A percentile compares a stretch with the other conserved stretches of the same genome.
phyloP scores from a whole-genome alignment of 768 basidiomycete genomes.

The Trametes elegans region DNA sequence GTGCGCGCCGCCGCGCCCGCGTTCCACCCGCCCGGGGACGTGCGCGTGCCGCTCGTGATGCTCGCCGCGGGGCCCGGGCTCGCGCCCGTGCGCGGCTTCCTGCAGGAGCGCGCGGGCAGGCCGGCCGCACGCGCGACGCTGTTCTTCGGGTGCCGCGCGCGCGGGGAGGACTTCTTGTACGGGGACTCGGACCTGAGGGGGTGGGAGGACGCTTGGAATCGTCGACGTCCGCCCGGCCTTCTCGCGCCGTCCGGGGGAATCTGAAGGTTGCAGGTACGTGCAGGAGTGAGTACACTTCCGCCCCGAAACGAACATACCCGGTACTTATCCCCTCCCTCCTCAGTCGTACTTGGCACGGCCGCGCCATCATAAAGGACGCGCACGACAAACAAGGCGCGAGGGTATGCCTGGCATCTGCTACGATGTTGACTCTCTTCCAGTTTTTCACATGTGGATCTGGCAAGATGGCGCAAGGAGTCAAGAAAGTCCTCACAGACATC shows the following conservation, averaged over 20 bases:
- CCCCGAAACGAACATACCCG: neutral
- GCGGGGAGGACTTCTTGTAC: slow-evolving; percentile 44
- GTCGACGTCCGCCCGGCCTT: slow-evolving; percentile 47
- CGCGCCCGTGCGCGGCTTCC: slow-evolving; percentile 50
- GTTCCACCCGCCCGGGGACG: slow-evolving; percentile 46
- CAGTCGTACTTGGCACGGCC: slow-evolving; percentile 44
- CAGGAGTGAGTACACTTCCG: slow-evolving; percentile 28
- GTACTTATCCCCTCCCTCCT: neutral
- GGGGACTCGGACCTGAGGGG: slow-evolving; percentile 39
- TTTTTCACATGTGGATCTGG: slow-evolving; percentile 46
- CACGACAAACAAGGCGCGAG: slow-evolving; percentile 34
- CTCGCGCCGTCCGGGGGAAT: slow-evolving; percentile 23
- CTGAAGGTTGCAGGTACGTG: slow-evolving; percentile 29
- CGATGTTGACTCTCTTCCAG: slow-evolving; percentile 24
- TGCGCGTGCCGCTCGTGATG: slow-evolving; percentile 40
- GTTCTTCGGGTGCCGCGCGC: slow-evolving; percentile 48
- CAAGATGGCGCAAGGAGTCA: slow-evolving; percentile 39
- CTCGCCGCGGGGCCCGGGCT: slow-evolving; percentile 48
- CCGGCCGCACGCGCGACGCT: slow-evolving; percentile 39
- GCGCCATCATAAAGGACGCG: slow-evolving; percentile 33
- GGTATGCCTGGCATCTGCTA: slow-evolving; percentile 24
- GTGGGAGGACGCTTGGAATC: slow-evolving; percentile 42
- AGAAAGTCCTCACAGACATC: slow-evolving; percentile 36
- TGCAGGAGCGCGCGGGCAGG: slow-evolving; percentile 48
- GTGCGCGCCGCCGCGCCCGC: slow-evolving; percentile 38